A percentile compares a stretch with the other conserved stretches of the same genome.
These are phyloP conservation scores for Hymenochaete sp. DNA, from an alignment of 1,284 basidiomycete species.

Conservation along the genomic window DNA sequence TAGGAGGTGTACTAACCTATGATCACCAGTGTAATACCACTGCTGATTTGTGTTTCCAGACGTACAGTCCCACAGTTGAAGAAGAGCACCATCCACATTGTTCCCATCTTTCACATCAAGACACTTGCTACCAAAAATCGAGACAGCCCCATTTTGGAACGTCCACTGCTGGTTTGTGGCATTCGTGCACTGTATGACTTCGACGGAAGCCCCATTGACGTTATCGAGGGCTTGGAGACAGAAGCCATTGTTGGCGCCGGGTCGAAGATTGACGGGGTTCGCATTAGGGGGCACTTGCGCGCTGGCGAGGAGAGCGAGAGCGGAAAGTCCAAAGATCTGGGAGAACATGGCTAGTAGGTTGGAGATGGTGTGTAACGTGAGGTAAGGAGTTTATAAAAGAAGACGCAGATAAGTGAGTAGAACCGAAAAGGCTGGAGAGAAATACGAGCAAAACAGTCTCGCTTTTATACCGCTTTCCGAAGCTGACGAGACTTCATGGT, in stretches of 20 bases:
- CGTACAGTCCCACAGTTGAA: conserved; percentile 42
- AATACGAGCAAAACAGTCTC: too few species aligned
- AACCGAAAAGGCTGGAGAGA: too few species aligned
- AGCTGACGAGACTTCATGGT: too few species aligned
- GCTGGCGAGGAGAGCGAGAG: too few species aligned
- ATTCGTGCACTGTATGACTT: conserved; percentile 36
- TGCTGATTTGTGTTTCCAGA: conserved; percentile 34
- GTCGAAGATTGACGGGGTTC: conserved; percentile 31
- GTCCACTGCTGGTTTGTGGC: conserved; percentile 35
- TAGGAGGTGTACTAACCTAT: conserved; percentile 26
- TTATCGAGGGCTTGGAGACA: conserved; percentile 42
- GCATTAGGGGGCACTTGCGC: conserved; percentile 16
- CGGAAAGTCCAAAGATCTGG: too few species aligned
- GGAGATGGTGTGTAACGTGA: too few species aligned
- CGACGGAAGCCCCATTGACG: conserved; percentile 37
- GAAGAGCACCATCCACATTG: conserved; percentile 33
- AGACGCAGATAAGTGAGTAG: too few species aligned
- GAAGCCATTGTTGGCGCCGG: conserved; percentile 34
- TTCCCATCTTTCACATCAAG: conserved; percentile 36
- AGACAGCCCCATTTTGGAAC: conserved; percentile 33
- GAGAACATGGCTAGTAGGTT: too few species aligned
- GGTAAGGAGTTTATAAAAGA: too few species aligned
- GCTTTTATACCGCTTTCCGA: too few species aligned
- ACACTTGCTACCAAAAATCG: conserved; percentile 40
- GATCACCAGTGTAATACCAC: conserved; percentile 36